Evolutionary conservation across 768 basidiomycete genomes (phyloP), one percentile per base, ranked within the genome.

Genomic region (Leccinum aurantiacum): DNA sequence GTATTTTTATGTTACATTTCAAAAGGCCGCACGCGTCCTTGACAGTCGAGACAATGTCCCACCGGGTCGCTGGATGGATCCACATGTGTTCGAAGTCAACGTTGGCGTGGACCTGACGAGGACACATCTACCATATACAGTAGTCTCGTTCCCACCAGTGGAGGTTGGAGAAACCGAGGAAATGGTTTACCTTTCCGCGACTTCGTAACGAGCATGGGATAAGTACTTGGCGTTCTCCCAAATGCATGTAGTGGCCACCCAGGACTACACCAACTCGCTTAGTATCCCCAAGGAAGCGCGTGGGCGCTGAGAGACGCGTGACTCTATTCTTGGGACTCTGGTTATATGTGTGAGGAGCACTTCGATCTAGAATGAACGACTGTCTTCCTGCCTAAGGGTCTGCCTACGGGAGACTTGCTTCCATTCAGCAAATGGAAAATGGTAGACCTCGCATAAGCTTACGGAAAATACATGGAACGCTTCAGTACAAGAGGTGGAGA

Each of bases 291-390:
- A n/a, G 41, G 4, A 41, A n/a, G 35, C 17, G 38, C 8, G 8
- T n/a, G 38, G 17, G 41, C 4, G 9, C 41, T n/a, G 41, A n/a
- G 17, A n/a, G 38, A 41, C 38, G 17, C 17, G 2, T 17, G 58
- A 60, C 29, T 68, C 63, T 57, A 68, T 57, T 38, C 37, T 54
- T 31, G 67, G 60, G 8, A 35, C 59, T 10, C 57, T 65, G 17
- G 14, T 33, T 27, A 19, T 54, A 33, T 2, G 53, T n/a, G 37
- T 55, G 27, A 17, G 41, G 54, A 49, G 19, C 7, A 11, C 5
- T 19, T 35, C 13, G 11, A 5, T 13, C 33, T 35, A 35, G 33
- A 35, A 33, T 4, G 33, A 35, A 35, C 33, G 33, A 35, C 33
- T 13, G 33, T 5, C 33, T 35, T 35, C 33, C 33, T 33, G 33